A percentile compares a stretch with the other conserved stretches of the same genome.
These are phyloP conservation scores for Hirsutella thompsonii DNA, from an alignment of 2,329 filamentous ascomycete species.

Conservation along the genomic window DNA sequence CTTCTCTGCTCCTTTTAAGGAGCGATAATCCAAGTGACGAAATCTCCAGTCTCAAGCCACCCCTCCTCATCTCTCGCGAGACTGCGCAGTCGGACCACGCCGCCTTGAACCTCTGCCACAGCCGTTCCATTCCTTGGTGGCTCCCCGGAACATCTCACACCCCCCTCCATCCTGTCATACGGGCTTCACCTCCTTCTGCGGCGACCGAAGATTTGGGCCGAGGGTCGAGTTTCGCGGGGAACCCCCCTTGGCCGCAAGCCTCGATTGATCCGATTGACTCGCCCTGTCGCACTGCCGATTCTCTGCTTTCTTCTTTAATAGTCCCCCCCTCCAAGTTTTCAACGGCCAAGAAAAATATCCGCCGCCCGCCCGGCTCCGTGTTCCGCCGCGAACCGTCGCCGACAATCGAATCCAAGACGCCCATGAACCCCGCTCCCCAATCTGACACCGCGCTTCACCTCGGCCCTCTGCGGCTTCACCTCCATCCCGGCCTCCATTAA, in stretches of 20 bases:
- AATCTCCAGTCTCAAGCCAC: too few species aligned
- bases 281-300: not conserved
- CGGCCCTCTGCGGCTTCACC: slow-evolving; percentile 5
- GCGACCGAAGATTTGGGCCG: not conserved
- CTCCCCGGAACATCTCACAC: too few species aligned
- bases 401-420: not conserved
- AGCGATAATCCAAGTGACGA: too few species aligned
- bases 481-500: slow-evolving; percentile 13
- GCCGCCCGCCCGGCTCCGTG: not conserved
- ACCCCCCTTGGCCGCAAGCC: not conserved
- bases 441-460: slow-evolving; percentile 1
- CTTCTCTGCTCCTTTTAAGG: too few species aligned
- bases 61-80: too few species aligned
- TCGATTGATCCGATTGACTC: not conserved
- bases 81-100: too few species aligned
- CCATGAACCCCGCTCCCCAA: slow-evolving; percentile 4
- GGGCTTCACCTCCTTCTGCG: not conserved
- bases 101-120: too few species aligned
- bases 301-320: not conserved
- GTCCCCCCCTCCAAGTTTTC: too few species aligned
- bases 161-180: too few species aligned
- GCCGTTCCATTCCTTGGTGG: too few species aligned
- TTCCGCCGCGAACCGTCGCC: not conserved
- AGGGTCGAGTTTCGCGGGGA: not conserved
- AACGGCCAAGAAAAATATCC: not conserved